Percentiles rank a stretch among this genome's conserved stretches.
phyloP scores from a whole-genome alignment of 2,329 filamentous ascomycete species.

The Geosmithia flava region DNA sequence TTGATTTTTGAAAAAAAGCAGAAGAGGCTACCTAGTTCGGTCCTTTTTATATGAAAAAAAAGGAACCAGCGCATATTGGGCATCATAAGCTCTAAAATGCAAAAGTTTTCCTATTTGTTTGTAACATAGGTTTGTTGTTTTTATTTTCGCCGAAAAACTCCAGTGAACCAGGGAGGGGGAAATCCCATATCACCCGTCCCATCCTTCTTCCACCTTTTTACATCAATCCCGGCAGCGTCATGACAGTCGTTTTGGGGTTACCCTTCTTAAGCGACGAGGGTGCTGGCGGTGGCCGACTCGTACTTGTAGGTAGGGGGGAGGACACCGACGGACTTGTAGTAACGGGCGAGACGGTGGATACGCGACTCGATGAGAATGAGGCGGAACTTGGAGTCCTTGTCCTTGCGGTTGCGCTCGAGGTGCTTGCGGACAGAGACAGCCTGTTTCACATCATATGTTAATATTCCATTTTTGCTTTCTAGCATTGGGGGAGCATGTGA shows the following conservation, averaged over 20 bases:
- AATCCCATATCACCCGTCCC: conserved; percentile 14
- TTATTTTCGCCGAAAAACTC: conserved; percentile 23
- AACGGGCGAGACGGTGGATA: conserved; percentile 98
- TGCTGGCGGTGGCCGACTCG: conserved; percentile 93
- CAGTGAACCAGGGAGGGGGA: conserved; percentile 17
- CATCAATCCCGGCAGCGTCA: background rate
- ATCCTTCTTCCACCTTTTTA: background rate
- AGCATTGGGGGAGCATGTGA: background rate
- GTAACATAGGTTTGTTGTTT: conserved; percentile 11
- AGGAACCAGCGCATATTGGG: conserved; percentile 18
- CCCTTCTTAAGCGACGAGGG: conserved; percentile 69
- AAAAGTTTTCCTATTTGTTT: conserved; percentile 16
- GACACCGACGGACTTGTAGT: conserved; percentile 94
- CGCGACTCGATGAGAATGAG: conserved; percentile 99
- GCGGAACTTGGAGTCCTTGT: conserved; percentile 99
- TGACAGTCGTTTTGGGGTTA: background rate
- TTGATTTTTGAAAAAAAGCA: background rate
- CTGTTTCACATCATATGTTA: too few relatives aligned
- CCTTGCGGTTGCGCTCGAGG: conserved; percentile 99
- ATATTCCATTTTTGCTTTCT: background rate
- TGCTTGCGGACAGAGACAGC: conserved; percentile 99
- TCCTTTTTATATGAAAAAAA: conserved; percentile 5
- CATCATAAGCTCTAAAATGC: conserved; percentile 32
- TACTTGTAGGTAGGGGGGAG: conserved; percentile 95
- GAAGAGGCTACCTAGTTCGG: conserved; percentile 15